Base-by-base conservation (phyloP, 768 basidiomycete species). In the Leccinum uliginosum region DNA sequence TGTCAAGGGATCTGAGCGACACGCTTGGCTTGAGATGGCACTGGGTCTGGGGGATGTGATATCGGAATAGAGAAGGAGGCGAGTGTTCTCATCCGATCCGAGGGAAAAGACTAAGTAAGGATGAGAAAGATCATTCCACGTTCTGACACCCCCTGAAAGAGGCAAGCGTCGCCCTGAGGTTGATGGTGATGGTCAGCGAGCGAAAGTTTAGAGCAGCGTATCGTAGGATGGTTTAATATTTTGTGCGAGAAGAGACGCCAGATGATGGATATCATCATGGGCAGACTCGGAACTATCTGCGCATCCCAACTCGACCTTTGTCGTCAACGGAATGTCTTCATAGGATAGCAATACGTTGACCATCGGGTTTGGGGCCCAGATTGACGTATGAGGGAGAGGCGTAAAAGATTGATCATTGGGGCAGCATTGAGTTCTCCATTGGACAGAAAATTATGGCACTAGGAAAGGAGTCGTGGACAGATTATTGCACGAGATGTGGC, bases 401-500 rank as follows among this genome's bases (percentile, higher is more conserved):
- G 12, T 4, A 24, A 24, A 24, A 46, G 24, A 46, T 15, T 46
- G 15, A 15, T 46, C 45, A 14, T 17, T 8, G 23, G 45, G 6
- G 24, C 8, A 24, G 23, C 15, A 24, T 24, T 14, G 15, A 9
- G 15, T 10, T 21, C 21, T 21, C 1, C 10, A 17, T 12, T 34
- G 10, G 30, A 27, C 12, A 35, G 12, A 34, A 24, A 14, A 17
- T 23, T 10, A 17, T 34, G 7, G 32, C n/a, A n/a, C 53, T 23
- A 5, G 73, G 70, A 7, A 77, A 61, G n/a, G 67, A 64, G 51
- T 71, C 55, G n/a, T 71, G 65, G 15, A 78, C 59, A 53, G 69
- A 63, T 11, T 77, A 66, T 9, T 62, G 58, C 53, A 69, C 67
- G 2, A 77, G 64, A 46, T 57, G 26, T 4, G 71, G 73, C 72